A percentile compares a stretch with the other conserved stretches of the same genome.
Conservation (phyloP, 1,284 basidiomycete species). For the Fomitopsis betulina region DNA sequence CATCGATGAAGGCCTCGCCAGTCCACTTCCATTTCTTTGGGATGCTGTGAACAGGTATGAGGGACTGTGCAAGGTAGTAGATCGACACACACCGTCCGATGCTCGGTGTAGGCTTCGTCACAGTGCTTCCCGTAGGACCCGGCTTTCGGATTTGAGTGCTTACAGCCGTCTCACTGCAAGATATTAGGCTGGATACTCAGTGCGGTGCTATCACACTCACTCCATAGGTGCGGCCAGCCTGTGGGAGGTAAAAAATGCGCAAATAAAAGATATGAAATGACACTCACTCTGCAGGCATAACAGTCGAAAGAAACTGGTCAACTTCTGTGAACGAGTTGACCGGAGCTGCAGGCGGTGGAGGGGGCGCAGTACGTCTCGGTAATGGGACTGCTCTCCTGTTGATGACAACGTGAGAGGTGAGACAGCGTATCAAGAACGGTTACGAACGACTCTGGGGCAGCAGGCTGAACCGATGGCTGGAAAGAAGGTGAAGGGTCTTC, state of each 20-base stretch:
- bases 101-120: not conserved
- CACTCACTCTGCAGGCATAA: slow-evolving; percentile 41
- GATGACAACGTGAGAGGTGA: not conserved
- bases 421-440: not conserved
- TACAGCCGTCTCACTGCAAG: not conserved
- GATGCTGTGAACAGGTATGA: slow-evolving; percentile 3
- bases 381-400: slow-evolving; percentile 9
- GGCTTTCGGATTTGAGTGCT: slow-evolving; percentile 1
- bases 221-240: slow-evolving; percentile 34
- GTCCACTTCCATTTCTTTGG: slow-evolving; percentile 34
- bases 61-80: not conserved
- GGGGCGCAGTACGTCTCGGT: slow-evolving; percentile 9
- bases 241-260: not conserved
- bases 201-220: slow-evolving; percentile 9
- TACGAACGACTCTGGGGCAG: not conserved
- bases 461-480: slow-evolving; percentile 4
- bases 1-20: slow-evolving; percentile 29
- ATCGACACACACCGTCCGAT: slow-evolving; percentile 2
- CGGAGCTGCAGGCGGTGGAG: not conserved
- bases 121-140: not conserved
- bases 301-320: slow-evolving; percentile 30
- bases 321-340: slow-evolving; percentile 16
- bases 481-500: not conserved
- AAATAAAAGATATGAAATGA: not conserved
- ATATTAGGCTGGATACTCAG: not conserved